These are phyloP conservation scores for Ophiostoma novo-ulmi DNA, from an alignment of 2,329 filamentous ascomycete species.

Conservation along the genomic window DNA sequence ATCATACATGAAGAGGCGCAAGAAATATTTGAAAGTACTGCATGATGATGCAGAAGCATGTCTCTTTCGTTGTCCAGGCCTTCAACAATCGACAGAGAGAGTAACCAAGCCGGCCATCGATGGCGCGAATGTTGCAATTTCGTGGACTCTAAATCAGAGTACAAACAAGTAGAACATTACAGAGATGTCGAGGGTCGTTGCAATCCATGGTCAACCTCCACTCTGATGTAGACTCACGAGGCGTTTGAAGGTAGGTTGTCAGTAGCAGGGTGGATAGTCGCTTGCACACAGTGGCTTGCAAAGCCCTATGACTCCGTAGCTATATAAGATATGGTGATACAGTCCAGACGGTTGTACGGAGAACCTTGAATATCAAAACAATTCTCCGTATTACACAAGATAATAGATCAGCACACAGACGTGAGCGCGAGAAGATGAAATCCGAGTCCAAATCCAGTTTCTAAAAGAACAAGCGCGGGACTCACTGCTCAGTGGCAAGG, in stretches of 20 bases:
- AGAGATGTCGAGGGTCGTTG: no score
- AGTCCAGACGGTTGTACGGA: neutral
- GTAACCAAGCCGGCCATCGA: neutral
- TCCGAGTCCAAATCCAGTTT: no score
- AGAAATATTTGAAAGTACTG: neutral
- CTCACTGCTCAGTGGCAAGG: neutral
- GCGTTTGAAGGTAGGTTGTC: no score
- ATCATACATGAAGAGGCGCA: neutral
- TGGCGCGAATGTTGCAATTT: no score
- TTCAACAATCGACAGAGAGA: neutral
- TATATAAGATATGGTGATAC: neutral
- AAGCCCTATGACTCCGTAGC: neutral
- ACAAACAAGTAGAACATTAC: no score
- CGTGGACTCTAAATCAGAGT: no score
- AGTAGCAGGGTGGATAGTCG: no score
- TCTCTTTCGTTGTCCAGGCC: neutral
- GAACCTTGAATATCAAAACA: neutral
- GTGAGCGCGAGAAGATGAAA: no score
- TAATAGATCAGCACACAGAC: neutral
- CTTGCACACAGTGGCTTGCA: neutral
- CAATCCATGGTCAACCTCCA: no score
- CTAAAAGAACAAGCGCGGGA: no score
- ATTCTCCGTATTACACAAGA: neutral
- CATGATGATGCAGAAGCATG: slow-evolving; percentile 3
- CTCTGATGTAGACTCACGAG: no score